Percentiles rank a stretch among this genome's conserved stretches.
phyloP scores from a whole-genome alignment of 2,329 filamentous ascomycete species.

The Sordariomycetes sp. region DNA sequence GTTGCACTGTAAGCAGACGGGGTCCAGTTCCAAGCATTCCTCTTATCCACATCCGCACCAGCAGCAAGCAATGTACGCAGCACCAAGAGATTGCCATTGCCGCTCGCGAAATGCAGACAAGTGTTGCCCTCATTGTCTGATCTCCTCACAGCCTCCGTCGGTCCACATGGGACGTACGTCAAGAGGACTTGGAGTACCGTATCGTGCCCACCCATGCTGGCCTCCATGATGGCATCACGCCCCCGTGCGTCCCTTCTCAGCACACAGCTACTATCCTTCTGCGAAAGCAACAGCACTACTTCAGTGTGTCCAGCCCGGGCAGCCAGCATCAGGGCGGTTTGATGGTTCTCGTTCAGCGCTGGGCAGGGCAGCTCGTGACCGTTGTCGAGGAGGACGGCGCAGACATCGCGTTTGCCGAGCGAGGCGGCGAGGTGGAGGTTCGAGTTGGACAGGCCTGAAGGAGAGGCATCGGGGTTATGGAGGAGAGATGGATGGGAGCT shows the following conservation, averaged over 20 bases:
- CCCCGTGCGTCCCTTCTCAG: conserved; percentile 57
- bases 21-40: conserved; percentile 73
- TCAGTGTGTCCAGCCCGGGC: conserved; percentile 61
- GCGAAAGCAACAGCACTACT: conserved; percentile 62
- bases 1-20: conserved; percentile 77
- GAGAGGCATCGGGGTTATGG: conserved; percentile 69
- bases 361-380: conserved; percentile 69
- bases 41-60: conserved; percentile 63
- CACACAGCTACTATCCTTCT: conserved; percentile 53
- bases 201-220: conserved; percentile 50
- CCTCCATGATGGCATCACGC: conserved; percentile 64
- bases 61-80: conserved; percentile 69
- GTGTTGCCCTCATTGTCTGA: conserved; percentile 73
- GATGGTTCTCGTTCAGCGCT: conserved; percentile 68
- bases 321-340: conserved; percentile 77
- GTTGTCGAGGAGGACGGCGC: conserved; percentile 58
- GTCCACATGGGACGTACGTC: conserved; percentile 48
- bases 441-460: conserved; percentile 65
- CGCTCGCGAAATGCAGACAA: conserved; percentile 76
- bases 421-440: conserved; percentile 73
- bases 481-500: conserved; percentile 61
- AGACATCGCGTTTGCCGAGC: conserved; percentile 61
- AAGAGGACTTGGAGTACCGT: conserved; percentile 56
- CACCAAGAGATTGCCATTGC: conserved; percentile 70
- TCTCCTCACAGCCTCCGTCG: conserved; percentile 41